A percentile compares a stretch with the other conserved stretches of the same genome.
Conservation (phyloP, 1,284 basidiomycete genomes). For the Ganoderma resinaceum region DNA sequence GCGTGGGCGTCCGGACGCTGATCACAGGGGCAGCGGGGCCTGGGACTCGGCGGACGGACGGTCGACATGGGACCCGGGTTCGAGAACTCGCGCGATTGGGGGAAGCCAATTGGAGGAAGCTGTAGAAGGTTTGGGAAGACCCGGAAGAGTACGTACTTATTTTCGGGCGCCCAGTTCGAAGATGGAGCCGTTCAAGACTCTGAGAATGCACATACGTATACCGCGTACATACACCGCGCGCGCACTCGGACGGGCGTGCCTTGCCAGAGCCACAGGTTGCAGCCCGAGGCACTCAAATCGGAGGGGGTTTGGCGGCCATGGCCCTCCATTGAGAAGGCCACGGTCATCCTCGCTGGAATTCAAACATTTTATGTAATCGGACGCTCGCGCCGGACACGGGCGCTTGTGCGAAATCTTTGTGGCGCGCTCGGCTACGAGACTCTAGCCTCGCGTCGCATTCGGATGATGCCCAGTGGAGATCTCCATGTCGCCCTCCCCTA, state of each 20-base stretch:
- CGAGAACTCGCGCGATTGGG: neutral
- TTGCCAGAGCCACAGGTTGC: neutral
- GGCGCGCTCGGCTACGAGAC: neutral
- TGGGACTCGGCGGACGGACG: neutral
- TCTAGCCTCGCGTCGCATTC: neutral
- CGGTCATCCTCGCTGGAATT: no score
- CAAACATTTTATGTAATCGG: neutral
- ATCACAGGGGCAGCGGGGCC: conserved; percentile 1
- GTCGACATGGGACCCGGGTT: neutral
- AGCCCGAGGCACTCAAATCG: neutral
- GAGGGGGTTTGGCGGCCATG: neutral
- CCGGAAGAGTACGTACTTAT: no score
- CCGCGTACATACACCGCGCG: neutral
- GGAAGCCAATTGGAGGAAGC: neutral
- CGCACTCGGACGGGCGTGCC: neutral
- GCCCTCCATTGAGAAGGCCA: no score
- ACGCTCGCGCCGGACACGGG: neutral
- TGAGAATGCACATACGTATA: neutral
- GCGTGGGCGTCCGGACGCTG: neutral
- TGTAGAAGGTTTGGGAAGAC: no score
- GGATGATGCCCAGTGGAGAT: neutral
- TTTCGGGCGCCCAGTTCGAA: neutral
- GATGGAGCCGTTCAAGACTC: neutral
- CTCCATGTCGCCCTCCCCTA: neutral
- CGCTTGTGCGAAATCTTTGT: conserved; percentile 1